Evolutionary conservation across 2,329 filamentous ascomycete species (phyloP).

Genomic region (Arthrobotrys megalospora): DNA sequence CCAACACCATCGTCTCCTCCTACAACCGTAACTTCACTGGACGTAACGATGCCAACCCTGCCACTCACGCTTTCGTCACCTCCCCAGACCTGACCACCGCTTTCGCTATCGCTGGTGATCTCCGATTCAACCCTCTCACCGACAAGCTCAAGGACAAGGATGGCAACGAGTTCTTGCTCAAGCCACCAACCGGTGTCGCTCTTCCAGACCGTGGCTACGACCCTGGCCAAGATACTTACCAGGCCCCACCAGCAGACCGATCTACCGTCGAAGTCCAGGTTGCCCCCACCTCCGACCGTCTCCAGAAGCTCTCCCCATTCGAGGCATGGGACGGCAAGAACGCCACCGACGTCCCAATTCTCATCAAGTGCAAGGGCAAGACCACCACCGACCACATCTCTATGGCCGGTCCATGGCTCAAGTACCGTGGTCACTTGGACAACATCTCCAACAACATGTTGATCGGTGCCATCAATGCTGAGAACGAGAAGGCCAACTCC

Average conservation of each 20-base stretch:
- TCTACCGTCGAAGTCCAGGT: slow-evolving; percentile 82
- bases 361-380: slow-evolving; percentile 97
- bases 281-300: slow-evolving; percentile 89
- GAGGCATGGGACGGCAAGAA: slow-evolving; percentile 93
- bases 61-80: slow-evolving; percentile 92
- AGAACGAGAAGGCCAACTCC: slow-evolving; percentile 98
- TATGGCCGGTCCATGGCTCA: slow-evolving; percentile 96
- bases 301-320: slow-evolving; percentile 92
- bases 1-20: slow-evolving; percentile 97
- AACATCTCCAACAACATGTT: slow-evolving; percentile 99
- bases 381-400: slow-evolving; percentile 98
- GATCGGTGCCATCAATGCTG: slow-evolving; percentile 95
- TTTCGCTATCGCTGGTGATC: slow-evolving; percentile 83
- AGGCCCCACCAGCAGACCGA: slow-evolving; percentile 89
- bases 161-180: slow-evolving; percentile 94
- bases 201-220: slow-evolving; percentile 89
- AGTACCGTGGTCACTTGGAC: slow-evolving; percentile 98
- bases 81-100: slow-evolving; percentile 92
- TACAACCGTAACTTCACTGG: slow-evolving; percentile 99
- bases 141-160: slow-evolving; percentile 94
- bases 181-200: slow-evolving; percentile 83
- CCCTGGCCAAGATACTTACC: slow-evolving; percentile 92
- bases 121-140: slow-evolving; percentile 95
- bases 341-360: slow-evolving; percentile 83
- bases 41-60: slow-evolving; percentile 95